phyloP scores from a whole-genome alignment of 2,329 filamentous ascomycete species.

The Pseudopyrenochaeta lycopersici region DNA sequence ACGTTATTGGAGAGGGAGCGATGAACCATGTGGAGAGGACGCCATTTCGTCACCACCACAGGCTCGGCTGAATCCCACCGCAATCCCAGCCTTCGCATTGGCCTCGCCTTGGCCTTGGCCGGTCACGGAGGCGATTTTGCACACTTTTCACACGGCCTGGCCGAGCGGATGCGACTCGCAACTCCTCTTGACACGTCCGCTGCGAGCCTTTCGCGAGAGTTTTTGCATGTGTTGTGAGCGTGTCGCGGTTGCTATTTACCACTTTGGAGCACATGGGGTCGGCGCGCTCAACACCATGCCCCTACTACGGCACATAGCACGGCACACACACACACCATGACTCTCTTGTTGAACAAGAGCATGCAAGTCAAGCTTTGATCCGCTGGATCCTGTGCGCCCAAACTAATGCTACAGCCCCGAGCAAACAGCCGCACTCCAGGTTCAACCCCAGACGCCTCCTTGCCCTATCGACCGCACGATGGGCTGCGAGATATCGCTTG shows the following conservation, averaged over 20 bases:
- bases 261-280: background rate
- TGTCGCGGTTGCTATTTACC: no score
- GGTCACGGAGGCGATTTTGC: constrained; percentile 1
- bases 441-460: constrained; percentile 10
- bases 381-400: background rate
- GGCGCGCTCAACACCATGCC: background rate
- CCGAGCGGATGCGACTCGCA: constrained; percentile 1
- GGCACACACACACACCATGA: no score
- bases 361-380: background rate
- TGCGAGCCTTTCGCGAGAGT: background rate
- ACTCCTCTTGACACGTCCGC: background rate
- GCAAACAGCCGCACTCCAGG: constrained; percentile 2
- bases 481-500: background rate
- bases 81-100: constrained; percentile 8
- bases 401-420: background rate
- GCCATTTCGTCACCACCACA: constrained; percentile 23
- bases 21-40: constrained; percentile 26
- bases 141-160: background rate
- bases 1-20: constrained; percentile 22
- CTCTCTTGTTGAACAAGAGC: background rate
- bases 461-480: constrained; percentile 1
- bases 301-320: no score
- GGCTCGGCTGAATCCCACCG: constrained; percentile 13
- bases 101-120: constrained; percentile 5
- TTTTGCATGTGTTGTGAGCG: no score